phyloP scores from a whole-genome alignment of 2,329 filamentous ascomycete genomes.

The Nannizziopsis arthrosporioides region DNA sequence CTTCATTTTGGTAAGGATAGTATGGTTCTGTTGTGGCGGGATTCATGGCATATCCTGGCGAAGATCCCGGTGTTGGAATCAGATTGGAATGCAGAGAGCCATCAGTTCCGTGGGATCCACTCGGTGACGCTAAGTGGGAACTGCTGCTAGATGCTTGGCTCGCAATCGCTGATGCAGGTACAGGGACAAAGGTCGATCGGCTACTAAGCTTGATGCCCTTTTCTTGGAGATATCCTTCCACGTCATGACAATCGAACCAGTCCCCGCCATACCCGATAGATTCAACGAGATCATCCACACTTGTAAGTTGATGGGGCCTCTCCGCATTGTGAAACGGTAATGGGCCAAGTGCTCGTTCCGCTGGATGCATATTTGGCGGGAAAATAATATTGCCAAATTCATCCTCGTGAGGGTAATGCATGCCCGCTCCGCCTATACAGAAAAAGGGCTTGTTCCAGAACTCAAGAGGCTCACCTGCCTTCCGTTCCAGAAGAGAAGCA shows the following conservation, averaged over 20 bases:
- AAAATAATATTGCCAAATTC: constrained; percentile 27
- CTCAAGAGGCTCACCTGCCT: constrained; percentile 17
- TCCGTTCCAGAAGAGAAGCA: constrained; percentile 5
- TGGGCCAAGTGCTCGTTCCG: constrained; percentile 19
- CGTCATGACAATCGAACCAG: constrained; percentile 66
- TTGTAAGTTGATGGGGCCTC: constrained; percentile 13
- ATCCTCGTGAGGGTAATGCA: constrained; percentile 45
- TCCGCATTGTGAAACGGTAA: constrained; percentile 12
- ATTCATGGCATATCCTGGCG: not conserved
- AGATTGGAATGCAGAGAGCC: not conserved
- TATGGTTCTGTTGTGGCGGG: not conserved
- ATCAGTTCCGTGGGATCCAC: not conserved
- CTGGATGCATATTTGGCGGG: constrained; percentile 23
- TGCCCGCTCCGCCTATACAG: constrained; percentile 53
- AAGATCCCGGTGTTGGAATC: not conserved
- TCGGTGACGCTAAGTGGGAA: not conserved
- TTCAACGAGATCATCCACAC: constrained; percentile 22
- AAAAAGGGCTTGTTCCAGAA: constrained; percentile 18
- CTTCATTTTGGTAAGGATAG: constrained; percentile 5
- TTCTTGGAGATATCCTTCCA: constrained; percentile 57
- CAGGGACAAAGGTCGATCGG: constrained; percentile 21
- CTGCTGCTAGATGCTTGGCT: not conserved
- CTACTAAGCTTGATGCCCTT: constrained; percentile 24
- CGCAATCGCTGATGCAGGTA: constrained; percentile 13
- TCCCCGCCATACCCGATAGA: constrained; percentile 57